Evolutionary conservation across 164 flowering plant genomes (phyloP).

Genomic region (Nelumbo lutea): DNA sequence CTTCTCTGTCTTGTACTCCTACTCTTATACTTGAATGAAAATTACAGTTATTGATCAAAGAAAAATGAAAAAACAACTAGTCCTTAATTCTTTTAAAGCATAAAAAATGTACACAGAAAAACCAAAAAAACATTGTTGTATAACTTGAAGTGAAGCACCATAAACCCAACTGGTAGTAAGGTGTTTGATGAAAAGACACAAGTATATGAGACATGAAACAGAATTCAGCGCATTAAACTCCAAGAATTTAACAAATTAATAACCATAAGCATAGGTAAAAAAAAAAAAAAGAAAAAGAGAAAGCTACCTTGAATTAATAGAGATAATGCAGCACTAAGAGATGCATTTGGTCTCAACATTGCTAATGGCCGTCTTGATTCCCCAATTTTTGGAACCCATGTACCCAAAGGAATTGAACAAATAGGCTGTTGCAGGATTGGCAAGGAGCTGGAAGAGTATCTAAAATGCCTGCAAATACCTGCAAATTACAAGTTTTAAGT

Average conservation of each 20-base stretch:
- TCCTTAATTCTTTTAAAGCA: too few relatives aligned
- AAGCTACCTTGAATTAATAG: slow-evolving; percentile 71
- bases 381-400: slow-evolving; percentile 89
- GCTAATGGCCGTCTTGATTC: slow-evolving; percentile 65
- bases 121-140: not conserved
- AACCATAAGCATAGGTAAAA: not conserved
- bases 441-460: slow-evolving; percentile 42
- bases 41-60: too few relatives aligned
- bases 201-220: not conserved
- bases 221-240: not conserved
- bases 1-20: too few relatives aligned
- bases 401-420: slow-evolving; percentile 61
- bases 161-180: not conserved
- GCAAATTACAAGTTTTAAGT: slow-evolving; percentile 14
- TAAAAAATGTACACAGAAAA: not conserved
- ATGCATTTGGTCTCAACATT: slow-evolving; percentile 69
- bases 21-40: too few relatives aligned
- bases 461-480: slow-evolving; percentile 86
- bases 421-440: slow-evolving; percentile 51
- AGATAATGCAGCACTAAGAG: slow-evolving; percentile 70
- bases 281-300: slow-evolving; percentile 10
- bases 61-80: too few relatives aligned
- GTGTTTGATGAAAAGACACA: not conserved
- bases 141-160: not conserved
- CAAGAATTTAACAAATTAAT: not conserved